Conservation (phyloP, 2,329 filamentous ascomycete species). For the Apiospora pterosperma region DNA sequence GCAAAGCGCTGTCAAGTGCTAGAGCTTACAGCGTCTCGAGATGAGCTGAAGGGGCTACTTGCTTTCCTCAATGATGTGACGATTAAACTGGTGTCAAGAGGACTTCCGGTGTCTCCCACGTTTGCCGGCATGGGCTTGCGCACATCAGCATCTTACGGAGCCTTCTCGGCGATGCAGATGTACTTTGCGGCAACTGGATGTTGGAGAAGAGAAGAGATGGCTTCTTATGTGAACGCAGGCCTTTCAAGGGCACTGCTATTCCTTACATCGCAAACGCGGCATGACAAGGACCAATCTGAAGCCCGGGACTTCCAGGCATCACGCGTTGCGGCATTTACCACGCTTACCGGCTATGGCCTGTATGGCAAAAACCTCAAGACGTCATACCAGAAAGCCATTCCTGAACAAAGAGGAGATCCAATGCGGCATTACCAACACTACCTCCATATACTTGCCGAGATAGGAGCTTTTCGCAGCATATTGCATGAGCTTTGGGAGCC, state of each 20-base stretch:
- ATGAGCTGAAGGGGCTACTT: conserved; percentile 18
- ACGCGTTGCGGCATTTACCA: conserved; percentile 12
- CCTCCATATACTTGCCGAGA: conserved; percentile 18
- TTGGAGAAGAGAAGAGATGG: neutral
- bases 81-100: conserved; percentile 26
- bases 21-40: neutral
- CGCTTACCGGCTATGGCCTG: conserved; percentile 8
- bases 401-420: neutral
- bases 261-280: neutral
- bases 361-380: neutral
- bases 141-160: conserved; percentile 21
- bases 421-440: conserved; percentile 7
- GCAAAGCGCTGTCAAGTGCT: neutral
- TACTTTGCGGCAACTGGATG: conserved; percentile 10
- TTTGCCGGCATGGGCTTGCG: conserved; percentile 28
- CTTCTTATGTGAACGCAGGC: neutral
- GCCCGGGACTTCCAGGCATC: conserved; percentile 5
- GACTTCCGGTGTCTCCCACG: conserved; percentile 18
- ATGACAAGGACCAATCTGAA: neutral
- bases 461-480: conserved; percentile 26
- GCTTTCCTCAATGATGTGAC: conserved; percentile 39
- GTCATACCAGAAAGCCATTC: neutral
- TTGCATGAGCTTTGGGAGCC: conserved; percentile 19
- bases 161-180: conserved; percentile 14
- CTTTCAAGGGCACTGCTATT: neutral